A percentile compares a stretch with the other conserved stretches of the same genome.
Evolutionary conservation across 768 basidiomycete genomes (phyloP).

Genomic region (Lactarius vividus): DNA sequence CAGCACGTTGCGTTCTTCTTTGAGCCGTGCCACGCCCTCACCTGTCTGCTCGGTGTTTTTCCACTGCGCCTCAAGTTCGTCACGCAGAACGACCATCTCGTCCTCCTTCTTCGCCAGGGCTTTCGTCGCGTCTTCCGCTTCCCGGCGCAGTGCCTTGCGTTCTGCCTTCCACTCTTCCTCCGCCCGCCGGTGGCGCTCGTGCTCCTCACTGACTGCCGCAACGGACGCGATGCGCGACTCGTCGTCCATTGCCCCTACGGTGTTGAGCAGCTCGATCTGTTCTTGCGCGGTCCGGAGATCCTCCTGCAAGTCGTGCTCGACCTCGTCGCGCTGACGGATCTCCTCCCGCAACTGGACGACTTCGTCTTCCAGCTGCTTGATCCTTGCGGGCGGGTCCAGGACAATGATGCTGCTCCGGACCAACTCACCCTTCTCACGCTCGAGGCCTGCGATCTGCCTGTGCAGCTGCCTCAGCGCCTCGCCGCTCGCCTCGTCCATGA

Average conservation of each 20-base stretch:
- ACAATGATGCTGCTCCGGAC: slow-evolving; percentile 25
- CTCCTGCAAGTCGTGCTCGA: slow-evolving; percentile 50
- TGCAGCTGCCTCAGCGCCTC: slow-evolving; percentile 80
- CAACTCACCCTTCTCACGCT: slow-evolving; percentile 57
- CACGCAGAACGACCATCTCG: slow-evolving; percentile 45
- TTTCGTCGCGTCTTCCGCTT: slow-evolving; percentile 38
- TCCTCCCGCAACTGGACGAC: slow-evolving; percentile 48
- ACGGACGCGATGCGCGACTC: slow-evolving; percentile 40
- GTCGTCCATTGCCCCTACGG: slow-evolving; percentile 33
- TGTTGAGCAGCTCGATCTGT: slow-evolving; percentile 56
- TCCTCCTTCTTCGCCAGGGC: slow-evolving; percentile 36
- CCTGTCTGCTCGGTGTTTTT: slow-evolving; percentile 53
- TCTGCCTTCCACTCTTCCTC: slow-evolving; percentile 53
- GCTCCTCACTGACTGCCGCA: slow-evolving; percentile 33
- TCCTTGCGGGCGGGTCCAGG: slow-evolving; percentile 23
- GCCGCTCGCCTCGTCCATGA: slow-evolving; percentile 82
- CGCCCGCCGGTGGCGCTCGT: slow-evolving; percentile 41
- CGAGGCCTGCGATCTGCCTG: slow-evolving; percentile 70
- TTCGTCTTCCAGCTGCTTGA: slow-evolving; percentile 43
- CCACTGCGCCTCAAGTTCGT: slow-evolving; percentile 73
- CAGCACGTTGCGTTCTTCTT: slow-evolving; percentile 34
- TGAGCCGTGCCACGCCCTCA: slow-evolving; percentile 45
- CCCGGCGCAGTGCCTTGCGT: slow-evolving; percentile 41
- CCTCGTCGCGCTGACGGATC: slow-evolving; percentile 48
- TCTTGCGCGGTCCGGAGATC: slow-evolving; percentile 56